phyloP scores from a whole-genome alignment of 2,329 filamentous ascomycete species.

The Xylaria digitata region DNA sequence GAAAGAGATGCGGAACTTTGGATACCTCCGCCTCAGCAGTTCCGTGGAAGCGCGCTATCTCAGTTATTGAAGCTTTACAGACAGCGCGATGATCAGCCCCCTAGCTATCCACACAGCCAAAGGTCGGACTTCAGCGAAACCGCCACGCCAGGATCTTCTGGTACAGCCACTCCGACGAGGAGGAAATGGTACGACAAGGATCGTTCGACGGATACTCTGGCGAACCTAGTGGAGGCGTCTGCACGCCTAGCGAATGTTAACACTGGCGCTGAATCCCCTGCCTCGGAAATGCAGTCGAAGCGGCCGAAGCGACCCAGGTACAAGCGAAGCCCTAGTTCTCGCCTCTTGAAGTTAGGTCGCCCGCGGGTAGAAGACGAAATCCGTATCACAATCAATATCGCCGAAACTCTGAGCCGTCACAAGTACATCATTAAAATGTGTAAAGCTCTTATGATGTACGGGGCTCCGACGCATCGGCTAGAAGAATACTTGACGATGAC shows the following conservation, averaged over 20 bases:
- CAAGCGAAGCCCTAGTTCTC: conserved; percentile 53
- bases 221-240: conserved; percentile 61
- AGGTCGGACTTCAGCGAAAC: conserved; percentile 47
- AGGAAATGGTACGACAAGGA: conserved; percentile 63
- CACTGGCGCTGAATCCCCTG: conserved; percentile 33
- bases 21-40: conserved; percentile 55
- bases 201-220: conserved; percentile 59
- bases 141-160: conserved; percentile 54
- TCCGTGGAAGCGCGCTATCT: conserved; percentile 59
- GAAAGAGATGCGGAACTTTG: conserved; percentile 56
- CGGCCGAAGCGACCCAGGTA: conserved; percentile 52
- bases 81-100: conserved; percentile 47
- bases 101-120: conserved; percentile 44
- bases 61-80: conserved; percentile 62
- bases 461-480: conserved; percentile 88
- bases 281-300: conserved; percentile 36
- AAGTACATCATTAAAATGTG: conserved; percentile 87
- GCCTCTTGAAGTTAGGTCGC: conserved; percentile 51
- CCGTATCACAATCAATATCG: conserved; percentile 64
- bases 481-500: conserved; percentile 95
- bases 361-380: conserved; percentile 58
- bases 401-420: conserved; percentile 79
- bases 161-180: conserved; percentile 56
- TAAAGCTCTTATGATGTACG: conserved; percentile 87
- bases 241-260: conserved; percentile 54